Conservation (phyloP, 768 basidiomycete genomes). For the Scleroderma citrinum region DNA sequence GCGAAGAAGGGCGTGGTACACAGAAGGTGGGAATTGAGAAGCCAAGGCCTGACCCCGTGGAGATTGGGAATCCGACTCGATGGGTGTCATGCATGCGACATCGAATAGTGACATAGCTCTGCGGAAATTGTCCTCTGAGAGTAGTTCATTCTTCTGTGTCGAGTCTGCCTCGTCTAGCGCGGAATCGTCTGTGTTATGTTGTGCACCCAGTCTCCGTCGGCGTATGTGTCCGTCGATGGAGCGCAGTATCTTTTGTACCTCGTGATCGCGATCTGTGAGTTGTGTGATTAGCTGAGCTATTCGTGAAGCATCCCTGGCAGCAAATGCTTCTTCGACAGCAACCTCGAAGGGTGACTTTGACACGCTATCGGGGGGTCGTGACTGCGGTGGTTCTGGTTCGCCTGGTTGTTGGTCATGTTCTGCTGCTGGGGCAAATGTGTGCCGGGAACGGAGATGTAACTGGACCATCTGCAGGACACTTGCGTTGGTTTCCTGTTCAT, state of each 20-base stretch:
- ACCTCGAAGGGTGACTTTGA: slow-evolving; percentile 16
- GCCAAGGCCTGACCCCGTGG: background rate
- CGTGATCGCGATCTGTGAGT: slow-evolving; percentile 61
- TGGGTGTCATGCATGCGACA: slow-evolving; percentile 37
- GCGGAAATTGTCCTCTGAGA: slow-evolving; percentile 62
- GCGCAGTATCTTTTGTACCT: slow-evolving; percentile 45
- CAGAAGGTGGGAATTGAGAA: slow-evolving; percentile 23
- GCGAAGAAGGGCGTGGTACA: slow-evolving; percentile 54
- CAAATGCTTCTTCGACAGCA: slow-evolving; percentile 15
- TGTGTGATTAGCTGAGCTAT: slow-evolving; percentile 45
- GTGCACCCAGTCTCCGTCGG: slow-evolving; percentile 27
- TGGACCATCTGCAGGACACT: slow-evolving; percentile 61
- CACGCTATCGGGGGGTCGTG: slow-evolving; percentile 16
- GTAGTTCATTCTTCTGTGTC: slow-evolving; percentile 38
- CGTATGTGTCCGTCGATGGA: slow-evolving; percentile 38
- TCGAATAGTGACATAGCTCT: slow-evolving; percentile 73
- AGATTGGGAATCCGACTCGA: slow-evolving; percentile 4
- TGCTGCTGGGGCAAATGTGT: slow-evolving; percentile 40
- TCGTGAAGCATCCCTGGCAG: slow-evolving; percentile 4
- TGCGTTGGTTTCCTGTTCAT: slow-evolving; percentile 29
- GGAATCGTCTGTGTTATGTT: slow-evolving; percentile 11
- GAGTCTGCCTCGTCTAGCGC: slow-evolving; percentile 14
- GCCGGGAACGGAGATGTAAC: slow-evolving; percentile 54
- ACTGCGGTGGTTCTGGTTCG: slow-evolving; percentile 16
- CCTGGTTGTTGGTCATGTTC: slow-evolving; percentile 12